Percentiles rank a stretch among this genome's conserved stretches.
These are phyloP conservation scores for Casuarina equisetifolia DNA, from an alignment of 306 rosid genomes.

Conservation along the genomic window DNA sequence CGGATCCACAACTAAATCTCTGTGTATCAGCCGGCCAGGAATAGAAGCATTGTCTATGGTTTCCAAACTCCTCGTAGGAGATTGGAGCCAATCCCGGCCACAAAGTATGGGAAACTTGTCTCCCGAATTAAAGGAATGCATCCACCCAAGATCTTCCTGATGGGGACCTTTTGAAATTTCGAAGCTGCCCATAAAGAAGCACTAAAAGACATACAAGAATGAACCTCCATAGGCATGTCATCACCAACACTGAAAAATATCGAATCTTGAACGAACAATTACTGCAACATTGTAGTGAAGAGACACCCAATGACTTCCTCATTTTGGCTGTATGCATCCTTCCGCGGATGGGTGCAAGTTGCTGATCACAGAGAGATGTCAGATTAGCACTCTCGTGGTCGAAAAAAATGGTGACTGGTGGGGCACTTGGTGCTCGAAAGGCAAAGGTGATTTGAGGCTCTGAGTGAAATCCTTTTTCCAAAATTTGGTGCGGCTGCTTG, in stretches of 20 bases:
- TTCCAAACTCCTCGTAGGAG: conserved; percentile 20
- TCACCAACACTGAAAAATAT: neutral
- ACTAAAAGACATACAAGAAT: neutral
- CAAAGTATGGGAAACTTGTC: conserved; percentile 34
- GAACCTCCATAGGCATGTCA: conserved; percentile 1
- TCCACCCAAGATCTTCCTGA: conserved; percentile 41
- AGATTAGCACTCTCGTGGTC: neutral
- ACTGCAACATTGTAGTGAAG: neutral
- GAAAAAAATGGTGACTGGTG: neutral
- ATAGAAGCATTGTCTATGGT: conserved; percentile 28
- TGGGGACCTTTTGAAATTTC: conserved; percentile 26
- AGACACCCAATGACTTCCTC: neutral
- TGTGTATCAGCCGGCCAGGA: neutral
- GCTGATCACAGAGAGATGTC: neutral
- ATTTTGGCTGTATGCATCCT: neutral
- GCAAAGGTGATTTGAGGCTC: neutral
- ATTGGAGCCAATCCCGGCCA: conserved; percentile 28
- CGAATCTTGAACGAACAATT: neutral
- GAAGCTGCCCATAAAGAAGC: neutral
- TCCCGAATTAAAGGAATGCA: conserved; percentile 43
- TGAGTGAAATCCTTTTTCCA: neutral
- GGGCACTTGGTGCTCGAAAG: neutral
- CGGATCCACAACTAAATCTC: conserved; percentile 44
- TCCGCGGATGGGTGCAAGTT: too few species aligned
- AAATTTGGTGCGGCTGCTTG: neutral